phyloP scores from a whole-genome alignment of 352 stramenopile genomes.

The Pythium volutum region DNA sequence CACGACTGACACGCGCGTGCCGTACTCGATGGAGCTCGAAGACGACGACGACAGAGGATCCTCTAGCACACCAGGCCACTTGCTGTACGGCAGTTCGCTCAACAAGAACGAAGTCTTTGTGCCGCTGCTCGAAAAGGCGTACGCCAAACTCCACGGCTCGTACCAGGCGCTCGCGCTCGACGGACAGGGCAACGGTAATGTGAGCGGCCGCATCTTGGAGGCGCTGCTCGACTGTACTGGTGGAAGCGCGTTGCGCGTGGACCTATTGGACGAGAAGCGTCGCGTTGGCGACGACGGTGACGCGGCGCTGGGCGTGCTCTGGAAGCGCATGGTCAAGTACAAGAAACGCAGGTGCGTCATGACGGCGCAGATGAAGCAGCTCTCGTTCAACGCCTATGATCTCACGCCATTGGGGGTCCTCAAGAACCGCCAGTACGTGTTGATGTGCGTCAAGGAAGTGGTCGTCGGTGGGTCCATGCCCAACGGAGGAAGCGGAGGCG shows the following conservation, averaged over 20 bases:
- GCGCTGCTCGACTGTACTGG: constrained; percentile 89
- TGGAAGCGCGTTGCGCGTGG: constrained; percentile 72
- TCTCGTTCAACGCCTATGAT: constrained; percentile 61
- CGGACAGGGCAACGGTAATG: constrained; percentile 32
- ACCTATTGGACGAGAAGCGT: constrained; percentile 46
- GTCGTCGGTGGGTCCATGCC: constrained; percentile 8
- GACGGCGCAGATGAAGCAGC: constrained; percentile 63
- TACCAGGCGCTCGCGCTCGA: constrained; percentile 54
- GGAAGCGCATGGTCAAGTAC: constrained; percentile 67
- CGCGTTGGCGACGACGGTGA: constrained; percentile 30
- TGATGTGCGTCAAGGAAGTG: constrained; percentile 71
- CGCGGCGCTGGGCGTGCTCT: constrained; percentile 33
- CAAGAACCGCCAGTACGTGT: constrained; percentile 75
- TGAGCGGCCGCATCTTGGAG: constrained; percentile 70
- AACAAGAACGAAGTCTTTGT: constrained; percentile 89
- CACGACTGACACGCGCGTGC: constrained; percentile 85
- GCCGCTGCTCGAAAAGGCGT: constrained; percentile 86
- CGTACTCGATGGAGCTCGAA: constrained; percentile 52
- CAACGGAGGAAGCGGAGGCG: neutral
- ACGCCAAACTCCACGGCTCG: constrained; percentile 86
- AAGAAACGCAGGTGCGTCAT: constrained; percentile 58
- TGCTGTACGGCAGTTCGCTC: constrained; percentile 68
- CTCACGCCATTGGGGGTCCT: constrained; percentile 60
- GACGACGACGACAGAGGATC: constrained; percentile 32
- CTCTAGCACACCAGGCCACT: constrained; percentile 35